phyloP scores from a whole-genome alignment of 2,329 filamentous ascomycete species.

The Immersiporthe knoxdaviesiana region DNA sequence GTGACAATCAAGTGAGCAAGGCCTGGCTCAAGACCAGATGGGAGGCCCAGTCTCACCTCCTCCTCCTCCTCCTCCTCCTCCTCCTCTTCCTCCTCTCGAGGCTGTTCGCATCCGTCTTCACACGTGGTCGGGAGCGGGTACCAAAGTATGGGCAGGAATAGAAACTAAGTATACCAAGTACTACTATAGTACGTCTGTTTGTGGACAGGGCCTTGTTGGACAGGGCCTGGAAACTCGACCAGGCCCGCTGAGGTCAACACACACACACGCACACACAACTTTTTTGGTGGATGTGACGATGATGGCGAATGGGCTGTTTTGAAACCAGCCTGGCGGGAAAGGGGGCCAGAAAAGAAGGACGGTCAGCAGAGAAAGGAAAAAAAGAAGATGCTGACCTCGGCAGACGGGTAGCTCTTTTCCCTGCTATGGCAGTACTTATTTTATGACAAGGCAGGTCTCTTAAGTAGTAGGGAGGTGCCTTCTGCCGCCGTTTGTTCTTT shows the following conservation, averaged over 20 bases:
- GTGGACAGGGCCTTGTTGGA: not conserved
- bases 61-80: not conserved
- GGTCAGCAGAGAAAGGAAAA: not conserved
- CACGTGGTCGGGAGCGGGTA: not conserved
- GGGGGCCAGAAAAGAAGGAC: not conserved
- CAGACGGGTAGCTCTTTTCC: not conserved
- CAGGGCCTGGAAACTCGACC: not conserved
- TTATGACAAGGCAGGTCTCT: not conserved
- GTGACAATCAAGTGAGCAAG: constrained; percentile 7
- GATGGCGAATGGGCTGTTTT: not conserved
- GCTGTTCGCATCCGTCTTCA: not conserved
- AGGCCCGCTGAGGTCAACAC: not conserved
- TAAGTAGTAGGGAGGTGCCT: constrained; percentile 4
- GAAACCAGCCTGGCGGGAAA: constrained; percentile 3
- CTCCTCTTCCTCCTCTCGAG: not conserved
- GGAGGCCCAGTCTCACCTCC: not conserved
- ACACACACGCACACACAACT: too few relatives aligned
- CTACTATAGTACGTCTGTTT: too few relatives aligned
- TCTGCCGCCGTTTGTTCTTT: not conserved
- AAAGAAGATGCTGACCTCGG: not conserved
- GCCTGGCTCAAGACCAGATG: not conserved
- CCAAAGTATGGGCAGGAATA: not conserved
- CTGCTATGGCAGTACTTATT: not conserved
- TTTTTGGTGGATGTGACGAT: not conserved
- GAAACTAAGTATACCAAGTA: not conserved